Evolutionary conservation across 2,329 filamentous ascomycete genomes (phyloP).

Genomic region (Phialemonium atrogriseum): DNA sequence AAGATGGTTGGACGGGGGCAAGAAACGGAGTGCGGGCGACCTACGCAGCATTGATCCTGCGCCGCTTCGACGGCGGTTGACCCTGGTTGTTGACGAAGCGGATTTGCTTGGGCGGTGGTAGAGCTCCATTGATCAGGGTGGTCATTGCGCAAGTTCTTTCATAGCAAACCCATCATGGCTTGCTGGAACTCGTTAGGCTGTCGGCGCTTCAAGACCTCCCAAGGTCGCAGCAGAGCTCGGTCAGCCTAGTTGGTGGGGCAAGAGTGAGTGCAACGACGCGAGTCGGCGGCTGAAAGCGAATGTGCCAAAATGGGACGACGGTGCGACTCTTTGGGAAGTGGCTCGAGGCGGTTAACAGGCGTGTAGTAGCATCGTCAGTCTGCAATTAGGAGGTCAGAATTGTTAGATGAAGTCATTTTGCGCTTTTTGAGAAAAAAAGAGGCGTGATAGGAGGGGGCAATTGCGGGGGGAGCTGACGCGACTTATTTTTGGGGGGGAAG

Average conservation of each 20-base stretch:
- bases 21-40: constrained; percentile 23
- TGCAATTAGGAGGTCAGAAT: constrained; percentile 7
- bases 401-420: constrained; percentile 12
- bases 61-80: constrained; percentile 69
- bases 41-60: constrained; percentile 72
- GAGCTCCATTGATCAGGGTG: constrained; percentile 31
- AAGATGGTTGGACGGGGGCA: not conserved
- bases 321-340: no score
- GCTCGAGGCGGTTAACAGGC: constrained; percentile 12
- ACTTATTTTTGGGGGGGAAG: no score
- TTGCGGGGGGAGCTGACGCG: no score
- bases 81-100: constrained; percentile 79
- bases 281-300: no score
- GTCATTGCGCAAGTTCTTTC: constrained; percentile 30
- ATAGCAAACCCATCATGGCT: constrained; percentile 25
- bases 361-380: constrained; percentile 13
- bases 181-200: constrained; percentile 6
- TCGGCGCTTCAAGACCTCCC: no score
- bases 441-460: constrained; percentile 1
- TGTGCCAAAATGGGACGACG: constrained; percentile 1
- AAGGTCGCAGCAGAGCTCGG: no score
- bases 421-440: constrained; percentile 4
- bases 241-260: constrained; percentile 1
- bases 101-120: constrained; percentile 50
- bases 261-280: not conserved